phyloP scores from a whole-genome alignment of 2,329 filamentous ascomycete genomes.

The Hysterium pulicare region DNA sequence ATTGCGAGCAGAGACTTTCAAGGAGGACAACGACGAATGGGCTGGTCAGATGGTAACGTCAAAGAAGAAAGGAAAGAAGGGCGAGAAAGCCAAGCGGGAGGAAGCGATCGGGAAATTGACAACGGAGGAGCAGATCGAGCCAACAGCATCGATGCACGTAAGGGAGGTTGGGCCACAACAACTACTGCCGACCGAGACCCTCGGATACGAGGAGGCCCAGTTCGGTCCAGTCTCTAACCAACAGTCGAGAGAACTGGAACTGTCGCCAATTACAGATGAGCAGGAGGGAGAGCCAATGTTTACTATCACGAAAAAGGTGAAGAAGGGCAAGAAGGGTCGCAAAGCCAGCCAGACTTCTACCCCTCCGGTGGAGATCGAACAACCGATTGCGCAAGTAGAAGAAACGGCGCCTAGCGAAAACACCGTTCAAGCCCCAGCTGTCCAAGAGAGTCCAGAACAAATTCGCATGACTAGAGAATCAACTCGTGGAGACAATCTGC shows the following conservation, averaged over 20 bases:
- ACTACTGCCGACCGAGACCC: neutral
- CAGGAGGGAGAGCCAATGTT: neutral
- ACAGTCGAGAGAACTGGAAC: neutral
- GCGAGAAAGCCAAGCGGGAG: too few species aligned
- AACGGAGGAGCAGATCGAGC: neutral
- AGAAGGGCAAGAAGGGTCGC: conserved; percentile 31
- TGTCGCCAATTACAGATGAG: neutral
- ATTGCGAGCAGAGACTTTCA: neutral
- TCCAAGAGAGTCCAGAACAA: too few species aligned
- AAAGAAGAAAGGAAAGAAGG: too few species aligned
- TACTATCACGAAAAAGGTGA: conserved; percentile 37
- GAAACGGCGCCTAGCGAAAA: too few species aligned
- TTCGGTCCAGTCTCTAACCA: neutral
- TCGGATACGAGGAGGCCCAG: neutral
- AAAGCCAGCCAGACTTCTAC: conserved; percentile 14
- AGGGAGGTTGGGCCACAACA: too few species aligned
- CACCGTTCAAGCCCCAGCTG: too few species aligned
- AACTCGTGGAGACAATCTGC: conserved; percentile 1
- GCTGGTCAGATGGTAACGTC: too few species aligned
- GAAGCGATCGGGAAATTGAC: neutral
- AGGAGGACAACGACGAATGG: neutral
- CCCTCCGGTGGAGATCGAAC: too few species aligned
- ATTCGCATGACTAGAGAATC: neutral
- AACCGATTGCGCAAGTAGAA: too few species aligned
- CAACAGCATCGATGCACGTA: too few species aligned